Conservation (phyloP, 2,329 filamentous ascomycete genomes). For the Paecilomyces sp. region DNA sequence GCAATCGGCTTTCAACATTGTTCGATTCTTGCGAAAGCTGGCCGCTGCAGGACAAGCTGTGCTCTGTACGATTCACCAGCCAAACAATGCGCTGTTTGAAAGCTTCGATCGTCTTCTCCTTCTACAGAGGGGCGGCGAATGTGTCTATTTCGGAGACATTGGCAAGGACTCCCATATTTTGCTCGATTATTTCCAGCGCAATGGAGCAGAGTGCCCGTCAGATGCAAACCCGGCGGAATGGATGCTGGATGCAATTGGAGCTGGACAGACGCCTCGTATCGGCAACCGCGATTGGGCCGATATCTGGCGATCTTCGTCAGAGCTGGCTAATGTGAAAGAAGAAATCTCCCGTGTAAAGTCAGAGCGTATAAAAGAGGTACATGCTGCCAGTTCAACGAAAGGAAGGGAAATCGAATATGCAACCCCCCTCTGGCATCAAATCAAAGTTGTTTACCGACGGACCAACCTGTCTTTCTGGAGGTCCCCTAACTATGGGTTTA, state of each 20-base stretch:
- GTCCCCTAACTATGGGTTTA: slow-evolving; percentile 83
- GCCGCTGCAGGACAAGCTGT: slow-evolving; percentile 74
- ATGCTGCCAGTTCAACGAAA: slow-evolving; percentile 24
- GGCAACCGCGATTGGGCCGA: slow-evolving; percentile 56
- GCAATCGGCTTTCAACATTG: slow-evolving; percentile 59
- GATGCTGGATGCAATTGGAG: slow-evolving; percentile 70
- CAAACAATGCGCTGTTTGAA: slow-evolving; percentile 80
- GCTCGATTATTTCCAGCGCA: slow-evolving; percentile 61
- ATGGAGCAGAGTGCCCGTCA: slow-evolving; percentile 55
- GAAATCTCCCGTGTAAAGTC: slow-evolving; percentile 62
- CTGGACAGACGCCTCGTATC: slow-evolving; percentile 58
- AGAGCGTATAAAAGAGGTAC: slow-evolving; percentile 46
- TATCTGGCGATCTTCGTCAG: slow-evolving; percentile 50
- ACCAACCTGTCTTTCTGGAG: slow-evolving; percentile 78
- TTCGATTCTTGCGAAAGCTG: slow-evolving; percentile 55
- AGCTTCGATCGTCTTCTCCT: slow-evolving; percentile 79
- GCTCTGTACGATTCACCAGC: slow-evolving; percentile 86
- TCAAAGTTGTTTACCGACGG: slow-evolving; percentile 65
- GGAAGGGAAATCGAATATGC: slow-evolving; percentile 69
- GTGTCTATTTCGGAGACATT: slow-evolving; percentile 81
- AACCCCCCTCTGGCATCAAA: slow-evolving; percentile 70
- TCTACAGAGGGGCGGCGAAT: slow-evolving; percentile 68
- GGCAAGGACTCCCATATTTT: slow-evolving; percentile 66
- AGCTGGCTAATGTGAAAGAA: slow-evolving; percentile 57
- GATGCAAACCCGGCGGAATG: slow-evolving; percentile 71